A percentile compares a stretch with the other conserved stretches of the same genome.
Conservation (phyloP, 352 stramenopile genomes). For the Globisporangium spinosum region DNA sequence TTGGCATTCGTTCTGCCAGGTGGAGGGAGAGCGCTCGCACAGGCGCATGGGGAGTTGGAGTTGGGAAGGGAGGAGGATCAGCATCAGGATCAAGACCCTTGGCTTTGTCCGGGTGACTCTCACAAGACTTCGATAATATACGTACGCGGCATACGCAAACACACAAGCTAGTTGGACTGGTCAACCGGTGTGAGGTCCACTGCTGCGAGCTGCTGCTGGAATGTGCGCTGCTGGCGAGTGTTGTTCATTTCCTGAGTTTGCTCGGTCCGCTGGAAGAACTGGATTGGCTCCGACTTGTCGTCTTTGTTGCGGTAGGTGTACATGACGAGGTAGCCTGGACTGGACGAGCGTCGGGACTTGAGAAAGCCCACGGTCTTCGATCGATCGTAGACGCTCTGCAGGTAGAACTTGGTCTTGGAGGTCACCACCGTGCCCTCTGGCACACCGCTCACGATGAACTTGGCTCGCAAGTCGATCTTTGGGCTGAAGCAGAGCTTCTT, state of each 20-base stretch:
- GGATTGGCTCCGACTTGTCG: constrained; percentile 57
- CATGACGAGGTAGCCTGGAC: constrained; percentile 50
- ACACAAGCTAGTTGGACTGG: neutral
- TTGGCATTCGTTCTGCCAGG: constrained; percentile 5
- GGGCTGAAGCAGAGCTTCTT: constrained; percentile 64
- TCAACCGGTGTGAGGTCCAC: constrained; percentile 5
- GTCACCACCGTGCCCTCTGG: constrained; percentile 56
- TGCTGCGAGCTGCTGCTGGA: constrained; percentile 8
- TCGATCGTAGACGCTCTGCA: constrained; percentile 66
- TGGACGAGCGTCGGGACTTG: constrained; percentile 31
- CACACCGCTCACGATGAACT: constrained; percentile 66
- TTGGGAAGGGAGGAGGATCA: neutral
- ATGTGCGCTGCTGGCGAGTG: constrained; percentile 7
- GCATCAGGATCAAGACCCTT: neutral
- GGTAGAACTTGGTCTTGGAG: constrained; percentile 64
- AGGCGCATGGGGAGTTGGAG: neutral
- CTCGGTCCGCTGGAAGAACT: constrained; percentile 57
- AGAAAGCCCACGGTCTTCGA: constrained; percentile 63
- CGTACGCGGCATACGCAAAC: neutral
- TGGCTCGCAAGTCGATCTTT: constrained; percentile 59
- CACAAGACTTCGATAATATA: constrained; percentile 4
- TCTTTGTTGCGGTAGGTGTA: constrained; percentile 48
- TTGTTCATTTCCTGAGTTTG: neutral
- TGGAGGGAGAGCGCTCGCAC: neutral
- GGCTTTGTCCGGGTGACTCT: neutral